Base-by-base conservation (phyloP, 129 eudicot species). In the Kitagawia praeruptora region DNA sequence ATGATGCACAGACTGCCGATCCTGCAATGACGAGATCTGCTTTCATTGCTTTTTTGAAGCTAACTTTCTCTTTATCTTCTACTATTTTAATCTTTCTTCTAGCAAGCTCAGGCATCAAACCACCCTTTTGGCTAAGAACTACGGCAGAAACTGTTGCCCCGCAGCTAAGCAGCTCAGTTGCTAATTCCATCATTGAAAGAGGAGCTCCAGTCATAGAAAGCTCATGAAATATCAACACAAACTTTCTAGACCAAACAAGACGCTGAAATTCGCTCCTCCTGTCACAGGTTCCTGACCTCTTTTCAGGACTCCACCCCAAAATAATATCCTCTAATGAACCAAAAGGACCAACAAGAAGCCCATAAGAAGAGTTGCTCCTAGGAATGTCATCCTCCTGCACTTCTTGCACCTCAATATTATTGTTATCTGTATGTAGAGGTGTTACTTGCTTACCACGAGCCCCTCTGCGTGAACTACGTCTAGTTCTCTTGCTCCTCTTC, bases 201-300 rank as follows among this genome's bases (percentile, higher is more conserved):
- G 99, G 99, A 54, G 99, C 99, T 69, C 98, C 99, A 25, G 98
- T 96, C 98, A 96, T 89, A 2, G 99, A 92, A 69, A 96, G 90
- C 93, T 96, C 99, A 39, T 96, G 98, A 73, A 96, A 91, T 75
- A 96, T 83, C 84, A 96, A 72, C 18, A 96, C 91, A 80, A 92
- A 90, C 56, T 89, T 96, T 70, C 99, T 85, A 3, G 99, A 96
- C 99, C 99, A 96, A 80, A 92, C 99, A 42, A 92, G 97, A 51
- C 92, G 93, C 64, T 95, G 93, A 87, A 96, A 96, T 46, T 87
- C 93, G 61, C 97, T 90, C 83, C 87, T 92, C 79, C 98, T 85
- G 67, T 92, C 99, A 88, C 99, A 96, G 8, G 97, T 90, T 76
- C 99, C 99, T 8, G 95, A 86, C 78, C 99, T 82, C 82, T 85